Conservation (phyloP, 371 early-diverging fungal species). For the Lichtheimia ornata region DNA sequence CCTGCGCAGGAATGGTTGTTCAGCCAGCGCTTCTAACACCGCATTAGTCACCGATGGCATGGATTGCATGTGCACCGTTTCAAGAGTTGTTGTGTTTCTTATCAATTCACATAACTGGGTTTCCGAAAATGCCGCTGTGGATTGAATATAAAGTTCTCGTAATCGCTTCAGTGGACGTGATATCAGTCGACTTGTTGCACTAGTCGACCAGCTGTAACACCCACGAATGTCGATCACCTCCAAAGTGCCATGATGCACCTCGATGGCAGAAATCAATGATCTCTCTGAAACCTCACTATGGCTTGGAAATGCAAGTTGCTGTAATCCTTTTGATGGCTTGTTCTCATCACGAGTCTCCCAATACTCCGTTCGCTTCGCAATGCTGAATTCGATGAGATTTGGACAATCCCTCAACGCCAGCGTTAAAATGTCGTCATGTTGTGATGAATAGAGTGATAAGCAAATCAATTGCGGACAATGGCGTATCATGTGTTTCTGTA, state of each 20-base stretch:
- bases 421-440: conserved; percentile 11
- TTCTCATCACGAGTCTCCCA: background rate
- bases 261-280: conserved; percentile 2
- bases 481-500: background rate
- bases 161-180: background rate
- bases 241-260: background rate
- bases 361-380: background rate
- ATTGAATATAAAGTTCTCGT: conserved; percentile 1
- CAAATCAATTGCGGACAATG: conserved; percentile 11
- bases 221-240: conserved; percentile 9
- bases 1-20: background rate
- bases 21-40: conserved; percentile 16
- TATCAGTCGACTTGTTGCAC: background rate
- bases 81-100: conserved; percentile 3
- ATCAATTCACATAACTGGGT: conserved; percentile 5
- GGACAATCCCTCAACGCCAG: conserved; percentile 4
- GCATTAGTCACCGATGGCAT: conserved; percentile 19
- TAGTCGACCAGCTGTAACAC: conserved; percentile 1
- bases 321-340: conserved; percentile 1
- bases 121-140: conserved; percentile 5
- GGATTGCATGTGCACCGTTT: conserved; percentile 2
- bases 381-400: background rate
- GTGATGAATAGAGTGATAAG: conserved; percentile 4
- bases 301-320: conserved; percentile 5
- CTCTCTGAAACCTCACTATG: conserved; percentile 6